These are phyloP conservation scores for Monosporascus sp. DNA, from an alignment of 2,329 filamentous ascomycete genomes.

Conservation along the genomic window DNA sequence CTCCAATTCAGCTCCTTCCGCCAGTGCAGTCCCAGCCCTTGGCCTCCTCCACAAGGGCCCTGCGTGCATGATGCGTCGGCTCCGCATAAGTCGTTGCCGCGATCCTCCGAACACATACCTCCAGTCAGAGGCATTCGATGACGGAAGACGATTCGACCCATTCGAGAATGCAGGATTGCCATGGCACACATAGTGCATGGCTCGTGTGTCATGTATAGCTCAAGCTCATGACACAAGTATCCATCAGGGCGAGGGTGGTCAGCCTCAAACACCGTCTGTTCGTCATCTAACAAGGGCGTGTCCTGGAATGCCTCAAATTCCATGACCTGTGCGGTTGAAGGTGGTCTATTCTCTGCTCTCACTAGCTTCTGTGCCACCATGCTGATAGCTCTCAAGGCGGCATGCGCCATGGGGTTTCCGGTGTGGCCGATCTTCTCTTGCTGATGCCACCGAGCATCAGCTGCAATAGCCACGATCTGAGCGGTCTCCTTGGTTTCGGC, in stretches of 20 bases:
- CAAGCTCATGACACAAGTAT: slow-evolving; percentile 89
- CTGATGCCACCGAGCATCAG: slow-evolving; percentile 66
- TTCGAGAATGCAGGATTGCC: slow-evolving; percentile 90
- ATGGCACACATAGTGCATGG: slow-evolving; percentile 96
- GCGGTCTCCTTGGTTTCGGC: slow-evolving; percentile 29
- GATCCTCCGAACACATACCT: slow-evolving; percentile 73
- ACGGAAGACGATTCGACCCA: slow-evolving; percentile 78
- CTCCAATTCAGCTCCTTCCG: slow-evolving; percentile 81
- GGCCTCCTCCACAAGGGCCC: slow-evolving; percentile 40
- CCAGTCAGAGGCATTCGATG: slow-evolving; percentile 75
- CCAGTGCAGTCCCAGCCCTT: slow-evolving; percentile 65
- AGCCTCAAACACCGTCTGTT: slow-evolving; percentile 56
- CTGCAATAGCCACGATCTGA: slow-evolving; percentile 66
- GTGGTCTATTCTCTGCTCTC: slow-evolving; percentile 44
- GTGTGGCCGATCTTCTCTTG: slow-evolving; percentile 42
- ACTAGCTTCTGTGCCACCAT: slow-evolving; percentile 71
- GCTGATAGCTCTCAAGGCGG: slow-evolving; percentile 72
- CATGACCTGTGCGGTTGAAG: slow-evolving; percentile 34
- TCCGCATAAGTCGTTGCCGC: slow-evolving; percentile 38
- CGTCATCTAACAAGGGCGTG: slow-evolving; percentile 61
- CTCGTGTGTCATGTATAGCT: slow-evolving; percentile 92
- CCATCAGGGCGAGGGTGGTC: slow-evolving; percentile 68
- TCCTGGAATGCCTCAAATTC: slow-evolving; percentile 63
- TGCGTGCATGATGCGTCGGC: slow-evolving; percentile 23
- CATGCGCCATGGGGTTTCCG: slow-evolving; percentile 74